Percentiles rank a stretch among this genome's conserved stretches.
These are phyloP conservation scores for Sporisorium graminicola DNA, from an alignment of 1,284 basidiomycete genomes.

Conservation along the genomic window DNA sequence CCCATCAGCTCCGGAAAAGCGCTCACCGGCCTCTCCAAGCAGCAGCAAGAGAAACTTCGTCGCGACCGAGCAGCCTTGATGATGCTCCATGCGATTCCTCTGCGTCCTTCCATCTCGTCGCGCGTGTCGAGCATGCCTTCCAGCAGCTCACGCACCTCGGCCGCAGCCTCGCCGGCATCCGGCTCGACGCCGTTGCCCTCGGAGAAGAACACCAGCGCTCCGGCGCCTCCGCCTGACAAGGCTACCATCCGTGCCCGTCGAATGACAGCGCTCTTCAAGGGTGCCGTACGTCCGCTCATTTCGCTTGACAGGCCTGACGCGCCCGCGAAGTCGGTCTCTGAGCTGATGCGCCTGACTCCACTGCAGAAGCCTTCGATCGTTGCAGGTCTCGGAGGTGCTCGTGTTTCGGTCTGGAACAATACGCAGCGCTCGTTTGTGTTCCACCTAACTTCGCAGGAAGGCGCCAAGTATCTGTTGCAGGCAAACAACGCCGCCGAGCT, in stretches of 20 bases:
- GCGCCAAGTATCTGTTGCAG: slow-evolving; percentile 63
- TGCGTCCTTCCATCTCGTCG: slow-evolving; percentile 37
- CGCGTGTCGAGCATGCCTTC: slow-evolving; percentile 52
- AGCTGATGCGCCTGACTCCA: slow-evolving; percentile 56
- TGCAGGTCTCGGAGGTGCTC: slow-evolving; percentile 56
- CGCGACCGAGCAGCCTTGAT: slow-evolving; percentile 54
- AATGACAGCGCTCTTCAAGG: slow-evolving; percentile 67
- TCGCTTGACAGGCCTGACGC: slow-evolving; percentile 48
- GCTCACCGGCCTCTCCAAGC: slow-evolving; percentile 40
- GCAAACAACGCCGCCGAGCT: slow-evolving; percentile 59
- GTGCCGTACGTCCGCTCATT: slow-evolving; percentile 61
- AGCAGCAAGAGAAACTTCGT: slow-evolving; percentile 61
- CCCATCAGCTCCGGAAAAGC: slow-evolving; percentile 44
- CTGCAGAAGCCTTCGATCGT: slow-evolving; percentile 56
- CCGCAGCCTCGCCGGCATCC: slow-evolving; percentile 15
- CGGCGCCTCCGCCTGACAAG: slow-evolving; percentile 41
- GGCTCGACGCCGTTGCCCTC: slow-evolving; percentile 9
- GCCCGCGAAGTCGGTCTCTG: slow-evolving; percentile 32
- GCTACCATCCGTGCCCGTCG: slow-evolving; percentile 55
- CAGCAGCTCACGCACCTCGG: slow-evolving; percentile 9
- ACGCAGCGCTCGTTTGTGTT: slow-evolving; percentile 62
- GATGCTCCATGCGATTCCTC: slow-evolving; percentile 29
- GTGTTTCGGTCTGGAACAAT: slow-evolving; percentile 62
- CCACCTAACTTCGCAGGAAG: slow-evolving; percentile 60
- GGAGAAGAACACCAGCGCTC: slow-evolving; percentile 18